Conservation (phyloP, 345 rosid species). For the Eucalyptus regnans region DNA sequence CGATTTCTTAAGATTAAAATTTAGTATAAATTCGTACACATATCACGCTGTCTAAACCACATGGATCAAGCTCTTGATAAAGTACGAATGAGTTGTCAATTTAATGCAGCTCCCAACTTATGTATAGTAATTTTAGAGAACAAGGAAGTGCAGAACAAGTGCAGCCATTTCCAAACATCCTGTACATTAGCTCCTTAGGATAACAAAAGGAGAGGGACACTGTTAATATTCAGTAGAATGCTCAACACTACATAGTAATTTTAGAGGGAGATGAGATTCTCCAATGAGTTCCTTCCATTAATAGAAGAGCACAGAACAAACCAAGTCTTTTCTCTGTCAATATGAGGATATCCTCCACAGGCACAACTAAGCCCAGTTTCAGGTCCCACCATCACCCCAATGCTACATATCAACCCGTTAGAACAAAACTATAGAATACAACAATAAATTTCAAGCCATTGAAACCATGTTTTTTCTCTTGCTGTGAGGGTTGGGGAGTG, state of each 20-base stretch:
- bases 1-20: background rate
- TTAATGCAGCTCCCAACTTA: background rate
- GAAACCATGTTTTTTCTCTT: background rate
- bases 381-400: background rate
- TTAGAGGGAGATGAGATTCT: background rate
- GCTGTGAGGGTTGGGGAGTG: background rate
- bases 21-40: background rate
- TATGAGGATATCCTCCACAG: background rate
- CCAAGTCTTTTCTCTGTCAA: background rate
- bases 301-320: background rate
- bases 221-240: background rate
- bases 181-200: background rate
- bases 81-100: background rate
- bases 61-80: background rate
- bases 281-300: background rate
- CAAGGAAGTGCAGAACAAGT: background rate
- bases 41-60: background rate
- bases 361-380: background rate
- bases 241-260: background rate
- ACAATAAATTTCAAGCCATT: background rate
- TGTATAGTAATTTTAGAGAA: background rate
- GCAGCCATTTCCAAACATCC: background rate
- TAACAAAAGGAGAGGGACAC: background rate
- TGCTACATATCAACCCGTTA: fast-evolving
- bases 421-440: background rate